These are phyloP conservation scores for Nannochloropsis gaditana DNA, from an alignment of 108 stramenopile genomes.

Conservation along the genomic window DNA sequence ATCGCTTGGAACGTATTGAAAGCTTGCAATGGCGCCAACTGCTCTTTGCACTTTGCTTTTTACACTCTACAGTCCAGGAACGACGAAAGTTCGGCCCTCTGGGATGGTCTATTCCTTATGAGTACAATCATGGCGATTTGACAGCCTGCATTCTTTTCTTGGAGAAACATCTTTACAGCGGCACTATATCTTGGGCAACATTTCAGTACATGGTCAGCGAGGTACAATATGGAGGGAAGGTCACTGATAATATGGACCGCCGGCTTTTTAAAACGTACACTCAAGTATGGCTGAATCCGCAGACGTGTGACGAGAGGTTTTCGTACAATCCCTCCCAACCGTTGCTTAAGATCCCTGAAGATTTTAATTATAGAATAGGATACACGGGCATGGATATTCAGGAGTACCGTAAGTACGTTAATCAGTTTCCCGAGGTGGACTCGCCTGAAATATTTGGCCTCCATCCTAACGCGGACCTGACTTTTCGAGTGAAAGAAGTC, in stretches of 20 bases:
- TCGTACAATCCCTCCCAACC: conserved; percentile 65
- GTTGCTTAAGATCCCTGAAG: conserved; percentile 65
- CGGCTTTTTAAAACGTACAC: conserved; percentile 76
- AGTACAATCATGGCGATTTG: conserved; percentile 82
- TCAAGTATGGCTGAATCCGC: conserved; percentile 72
- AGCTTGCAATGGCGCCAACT: conserved; percentile 80
- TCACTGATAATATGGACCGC: conserved; percentile 79
- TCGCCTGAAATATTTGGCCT: conserved; percentile 84
- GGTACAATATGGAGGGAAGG: conserved; percentile 88
- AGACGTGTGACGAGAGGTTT: conserved; percentile 65
- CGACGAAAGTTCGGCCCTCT: conserved; percentile 84
- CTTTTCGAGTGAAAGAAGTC: conserved; percentile 75
- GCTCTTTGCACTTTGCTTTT: conserved; percentile 73
- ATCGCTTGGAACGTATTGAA: conserved; percentile 77
- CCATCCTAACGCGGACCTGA: conserved; percentile 87
- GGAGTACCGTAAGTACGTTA: conserved; percentile 66
- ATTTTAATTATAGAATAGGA: conserved; percentile 67
- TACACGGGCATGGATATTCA: conserved; percentile 46
- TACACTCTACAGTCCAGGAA: conserved; percentile 72
- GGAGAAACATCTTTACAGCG: conserved; percentile 83
- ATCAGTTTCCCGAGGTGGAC: conserved; percentile 72
- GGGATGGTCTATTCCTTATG: conserved; percentile 85
- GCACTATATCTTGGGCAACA: conserved; percentile 76
- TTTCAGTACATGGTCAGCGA: conserved; percentile 88
- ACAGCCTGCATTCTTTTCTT: conserved; percentile 78